Evolutionary conservation across 805 yeast genomes (phyloP), one percentile per base, ranked within the genome.

Genomic region (Kodamaea hsintzibuensis): DNA sequence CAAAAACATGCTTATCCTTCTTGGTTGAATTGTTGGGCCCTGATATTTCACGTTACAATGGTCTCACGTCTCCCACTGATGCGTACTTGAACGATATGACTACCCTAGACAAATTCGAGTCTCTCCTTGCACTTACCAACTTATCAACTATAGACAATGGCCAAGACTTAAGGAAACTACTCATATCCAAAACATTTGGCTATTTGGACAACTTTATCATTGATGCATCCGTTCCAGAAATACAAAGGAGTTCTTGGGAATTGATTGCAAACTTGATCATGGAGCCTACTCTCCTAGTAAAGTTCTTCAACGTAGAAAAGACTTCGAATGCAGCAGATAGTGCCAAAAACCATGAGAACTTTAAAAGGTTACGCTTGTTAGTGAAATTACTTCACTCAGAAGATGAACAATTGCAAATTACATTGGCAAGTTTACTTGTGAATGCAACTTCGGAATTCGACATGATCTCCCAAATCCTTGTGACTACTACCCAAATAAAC

Each of bases 61-160:
- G 65, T 1, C 14, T 30, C 2, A 10, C 33, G 7, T 13, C 43
- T 7, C 30, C 42, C 8, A 9, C 48, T 1, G 64, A 63, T 3
- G 37, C 50, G 8, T 69, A 67, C 44, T 51, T 67, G 3, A 47
- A 70, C 49, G 77, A 74, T 0, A 56, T 73, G 16, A 67, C 76
- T 0, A 57, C 58, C 2, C 58, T 78, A 12, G 86, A 82, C 54
- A 75, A 78, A 17, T 80, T 78, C 58, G 87, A 84, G 60, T 72
- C 85, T 0, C 68, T 89, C 40, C 63, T 85, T 18, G 89, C 92
- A 0, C 73, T 88, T 27, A 88, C 93, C 0, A 89, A 88, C 65
- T 58, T 86, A 7, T 81, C 90, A 0, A 77, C 89, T 0, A 55
- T 76, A 1, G 73, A 72, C 9, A 71, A 74, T 3, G 67, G 66